Evolutionary conservation across 1,139 yeast genomes (phyloP).

Genomic region (Suhomyces panamericanus): DNA sequence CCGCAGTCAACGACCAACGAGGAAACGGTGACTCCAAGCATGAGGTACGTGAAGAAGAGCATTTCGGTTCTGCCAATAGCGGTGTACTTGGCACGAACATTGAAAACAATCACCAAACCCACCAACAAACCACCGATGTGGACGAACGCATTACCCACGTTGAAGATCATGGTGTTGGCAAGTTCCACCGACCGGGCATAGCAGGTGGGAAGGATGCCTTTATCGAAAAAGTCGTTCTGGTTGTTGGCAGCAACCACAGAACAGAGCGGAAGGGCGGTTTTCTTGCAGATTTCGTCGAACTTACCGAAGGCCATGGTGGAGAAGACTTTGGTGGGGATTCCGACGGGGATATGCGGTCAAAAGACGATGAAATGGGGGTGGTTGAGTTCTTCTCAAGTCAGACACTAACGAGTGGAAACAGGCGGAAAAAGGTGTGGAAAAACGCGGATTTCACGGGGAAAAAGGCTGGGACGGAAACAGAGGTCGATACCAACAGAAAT

Average conservation of each 20-base stretch:
- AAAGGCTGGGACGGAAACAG: background rate
- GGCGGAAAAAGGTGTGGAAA: background rate
- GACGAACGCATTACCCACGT: conserved; percentile 85
- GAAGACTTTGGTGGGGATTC: background rate
- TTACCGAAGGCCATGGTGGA: conserved; percentile 59
- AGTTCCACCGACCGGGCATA: conserved; percentile 83
- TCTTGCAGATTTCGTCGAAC: conserved; percentile 64
- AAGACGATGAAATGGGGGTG: background rate
- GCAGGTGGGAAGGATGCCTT: conserved; percentile 74
- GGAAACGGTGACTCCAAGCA: conserved; percentile 57
- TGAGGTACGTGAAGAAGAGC: conserved; percentile 67
- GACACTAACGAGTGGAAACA: background rate
- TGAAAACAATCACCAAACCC: conserved; percentile 70
- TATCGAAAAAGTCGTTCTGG: conserved; percentile 29
- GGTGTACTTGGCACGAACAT: conserved; percentile 80
- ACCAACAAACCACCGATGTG: conserved; percentile 74
- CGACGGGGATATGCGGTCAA: background rate
- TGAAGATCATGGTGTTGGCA: conserved; percentile 89
- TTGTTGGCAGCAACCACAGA: conserved; percentile 53
- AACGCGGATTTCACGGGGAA: background rate
- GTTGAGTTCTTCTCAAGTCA: background rate
- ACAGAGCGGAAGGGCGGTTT: conserved; percentile 78
- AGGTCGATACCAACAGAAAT: background rate
- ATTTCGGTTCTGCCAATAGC: conserved; percentile 92
- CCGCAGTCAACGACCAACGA: conserved; percentile 87